Evolutionary conservation across 768 basidiomycete genomes (phyloP).

Genomic region (Boletus insuetus): DNA sequence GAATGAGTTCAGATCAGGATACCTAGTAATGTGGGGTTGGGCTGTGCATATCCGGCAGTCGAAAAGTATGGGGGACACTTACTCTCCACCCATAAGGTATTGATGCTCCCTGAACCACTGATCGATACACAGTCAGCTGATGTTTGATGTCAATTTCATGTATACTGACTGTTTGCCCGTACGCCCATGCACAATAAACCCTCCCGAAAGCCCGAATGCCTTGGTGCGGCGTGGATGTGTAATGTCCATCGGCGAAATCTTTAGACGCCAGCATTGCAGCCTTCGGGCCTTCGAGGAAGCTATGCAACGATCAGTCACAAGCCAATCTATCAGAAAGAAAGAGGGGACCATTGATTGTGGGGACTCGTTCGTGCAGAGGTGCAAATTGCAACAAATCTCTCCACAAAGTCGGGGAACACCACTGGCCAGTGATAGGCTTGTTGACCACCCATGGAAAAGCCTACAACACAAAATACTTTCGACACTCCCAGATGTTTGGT

Average conservation of each 20-base stretch:
- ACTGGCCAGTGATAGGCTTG: constrained; percentile 58
- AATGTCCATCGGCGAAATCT: constrained; percentile 55
- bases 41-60: neutral
- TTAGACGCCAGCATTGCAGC: constrained; percentile 51
- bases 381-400: constrained; percentile 45
- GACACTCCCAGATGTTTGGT: constrained; percentile 27
- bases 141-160: neutral
- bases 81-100: constrained; percentile 44
- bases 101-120: constrained; percentile 56
- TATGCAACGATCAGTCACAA: constrained; percentile 19
- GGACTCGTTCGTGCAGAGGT: constrained; percentile 55
- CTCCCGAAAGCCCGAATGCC: constrained; percentile 57
- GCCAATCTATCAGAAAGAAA: neutral
- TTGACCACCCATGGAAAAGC: constrained; percentile 63
- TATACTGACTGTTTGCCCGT: constrained; percentile 49
- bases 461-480: constrained; percentile 31
- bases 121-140: neutral
- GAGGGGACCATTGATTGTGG: constrained; percentile 50
- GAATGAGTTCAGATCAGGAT: constrained; percentile 47
- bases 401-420: constrained; percentile 55
- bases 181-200: constrained; percentile 61
- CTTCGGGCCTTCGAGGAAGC: constrained; percentile 61
- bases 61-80: constrained; percentile 10
- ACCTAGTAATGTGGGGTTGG: constrained; percentile 32
- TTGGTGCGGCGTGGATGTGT: constrained; percentile 43